phyloP scores from a whole-genome alignment of 148 eudicot genomes.

The Camellia granthamiana region DNA sequence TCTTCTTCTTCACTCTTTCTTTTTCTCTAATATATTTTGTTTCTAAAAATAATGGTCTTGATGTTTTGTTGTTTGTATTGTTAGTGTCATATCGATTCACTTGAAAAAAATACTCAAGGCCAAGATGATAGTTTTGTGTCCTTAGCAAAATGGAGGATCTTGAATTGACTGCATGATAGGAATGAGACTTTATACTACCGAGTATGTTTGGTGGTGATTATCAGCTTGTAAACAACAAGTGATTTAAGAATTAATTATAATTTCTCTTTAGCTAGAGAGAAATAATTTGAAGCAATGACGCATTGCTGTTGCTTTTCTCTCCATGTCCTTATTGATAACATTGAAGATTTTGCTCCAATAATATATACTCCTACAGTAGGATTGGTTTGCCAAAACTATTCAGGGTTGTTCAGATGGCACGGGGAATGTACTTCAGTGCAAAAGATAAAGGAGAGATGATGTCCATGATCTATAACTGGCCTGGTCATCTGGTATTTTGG shows the following conservation, averaged over 20 bases:
- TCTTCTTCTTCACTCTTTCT: neutral
- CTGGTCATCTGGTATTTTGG: conserved; percentile 58
- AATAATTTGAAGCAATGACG: conserved; percentile 18
- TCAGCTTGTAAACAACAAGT: neutral
- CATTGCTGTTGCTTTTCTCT: conserved; percentile 23
- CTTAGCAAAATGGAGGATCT: conserved; percentile 91
- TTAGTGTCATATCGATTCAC: conserved; percentile 76
- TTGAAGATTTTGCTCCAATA: conserved; percentile 71
- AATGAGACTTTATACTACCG: conserved; percentile 92
- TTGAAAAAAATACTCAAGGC: conserved; percentile 78
- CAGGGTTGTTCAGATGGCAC: conserved; percentile 95
- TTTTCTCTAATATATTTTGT: conserved; percentile 6
- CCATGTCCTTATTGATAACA: conserved; percentile 92
- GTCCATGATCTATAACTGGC: conserved; percentile 96
- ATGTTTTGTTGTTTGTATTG: conserved; percentile 21
- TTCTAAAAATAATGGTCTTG: neutral
- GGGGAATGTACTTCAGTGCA: conserved; percentile 99
- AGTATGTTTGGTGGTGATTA: conserved; percentile 48
- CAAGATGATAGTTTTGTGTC: conserved; percentile 59
- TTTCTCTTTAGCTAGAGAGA: neutral
- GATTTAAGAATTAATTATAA: neutral
- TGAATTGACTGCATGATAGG: conserved; percentile 93
- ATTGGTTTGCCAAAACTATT: conserved; percentile 95
- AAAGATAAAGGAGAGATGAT: conserved; percentile 99
- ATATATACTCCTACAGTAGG: conserved; percentile 99